Conservation (phyloP, 2,329 filamentous ascomycete genomes). For the Emmonsia crescens region DNA sequence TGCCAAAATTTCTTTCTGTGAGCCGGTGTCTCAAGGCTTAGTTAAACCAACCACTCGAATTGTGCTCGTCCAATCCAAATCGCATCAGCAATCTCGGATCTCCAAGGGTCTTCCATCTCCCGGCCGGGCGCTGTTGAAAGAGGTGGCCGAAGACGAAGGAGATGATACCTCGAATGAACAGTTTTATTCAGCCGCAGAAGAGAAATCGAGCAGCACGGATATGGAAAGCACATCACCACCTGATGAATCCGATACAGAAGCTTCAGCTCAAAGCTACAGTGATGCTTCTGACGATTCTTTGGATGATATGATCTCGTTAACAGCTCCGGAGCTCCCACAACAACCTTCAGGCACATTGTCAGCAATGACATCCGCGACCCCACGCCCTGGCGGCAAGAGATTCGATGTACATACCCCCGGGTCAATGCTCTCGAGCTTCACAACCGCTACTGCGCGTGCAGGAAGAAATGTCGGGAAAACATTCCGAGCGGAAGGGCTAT, state of each 20-base stretch:
- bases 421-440: constrained; percentile 82
- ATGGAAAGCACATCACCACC: constrained; percentile 45
- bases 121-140: constrained; percentile 46
- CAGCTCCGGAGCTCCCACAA: constrained; percentile 66
- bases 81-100: constrained; percentile 17
- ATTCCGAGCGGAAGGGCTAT: constrained; percentile 72
- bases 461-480: constrained; percentile 63
- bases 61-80: constrained; percentile 53
- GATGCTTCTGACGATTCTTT: constrained; percentile 83
- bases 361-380: constrained; percentile 69
- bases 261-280: constrained; percentile 44
- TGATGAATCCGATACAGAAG: constrained; percentile 52
- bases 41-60: constrained; percentile 70
- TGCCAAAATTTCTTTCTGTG: constrained; percentile 82
- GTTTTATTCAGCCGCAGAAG: constrained; percentile 86
- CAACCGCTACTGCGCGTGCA: constrained; percentile 66
- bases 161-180: constrained; percentile 82
- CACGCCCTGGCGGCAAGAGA: constrained; percentile 59
- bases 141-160: constrained; percentile 48
- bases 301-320: constrained; percentile 87
- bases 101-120: constrained; percentile 33
- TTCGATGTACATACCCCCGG: constrained; percentile 69
- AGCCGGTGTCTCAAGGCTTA: constrained; percentile 83
- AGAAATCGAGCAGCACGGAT: constrained; percentile 44
- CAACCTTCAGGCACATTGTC: constrained; percentile 69